Conservation (phyloP, 768 basidiomycete species). For the Clitopilus hobsonii region DNA sequence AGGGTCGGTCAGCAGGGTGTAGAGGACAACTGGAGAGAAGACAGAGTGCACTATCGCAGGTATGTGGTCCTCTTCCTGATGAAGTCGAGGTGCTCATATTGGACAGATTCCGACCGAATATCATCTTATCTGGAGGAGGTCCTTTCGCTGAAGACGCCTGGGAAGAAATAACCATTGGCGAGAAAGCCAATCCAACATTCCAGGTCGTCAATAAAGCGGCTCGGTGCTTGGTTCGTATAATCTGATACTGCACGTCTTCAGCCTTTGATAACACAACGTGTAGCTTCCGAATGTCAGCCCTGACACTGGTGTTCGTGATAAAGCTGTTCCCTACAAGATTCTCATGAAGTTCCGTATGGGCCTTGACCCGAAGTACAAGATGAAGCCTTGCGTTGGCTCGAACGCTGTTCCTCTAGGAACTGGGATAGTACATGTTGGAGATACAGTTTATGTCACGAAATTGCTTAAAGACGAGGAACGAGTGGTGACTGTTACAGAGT, state of each 20-base stretch:
- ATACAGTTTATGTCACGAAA: constrained; percentile 47
- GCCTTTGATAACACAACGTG: neutral
- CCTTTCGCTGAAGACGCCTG: constrained; percentile 73
- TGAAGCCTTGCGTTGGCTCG: constrained; percentile 62
- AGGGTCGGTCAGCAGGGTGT: constrained; percentile 46
- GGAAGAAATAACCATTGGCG: constrained; percentile 54
- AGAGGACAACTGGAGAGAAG: constrained; percentile 44
- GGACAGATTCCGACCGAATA: constrained; percentile 70
- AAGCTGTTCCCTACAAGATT: constrained; percentile 71
- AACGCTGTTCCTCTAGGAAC: constrained; percentile 49
- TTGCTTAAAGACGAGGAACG: constrained; percentile 16
- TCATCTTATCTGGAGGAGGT: constrained; percentile 60
- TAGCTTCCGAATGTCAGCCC: constrained; percentile 75
- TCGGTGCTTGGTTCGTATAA: constrained; percentile 60
- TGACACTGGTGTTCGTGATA: constrained; percentile 58
- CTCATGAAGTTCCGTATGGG: constrained; percentile 69
- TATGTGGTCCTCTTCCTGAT: constrained; percentile 16
- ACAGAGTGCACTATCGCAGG: constrained; percentile 53
- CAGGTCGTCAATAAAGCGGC: constrained; percentile 64
- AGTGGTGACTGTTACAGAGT: no score
- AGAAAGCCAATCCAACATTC: constrained; percentile 35
- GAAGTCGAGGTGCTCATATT: neutral
- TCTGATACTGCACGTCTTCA: neutral
- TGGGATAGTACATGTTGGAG: constrained; percentile 60
- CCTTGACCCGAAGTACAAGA: constrained; percentile 41